phyloP scores from a whole-genome alignment of 371 early-diverging fungal genomes.

The Cokeromyces recurvatus region DNA sequence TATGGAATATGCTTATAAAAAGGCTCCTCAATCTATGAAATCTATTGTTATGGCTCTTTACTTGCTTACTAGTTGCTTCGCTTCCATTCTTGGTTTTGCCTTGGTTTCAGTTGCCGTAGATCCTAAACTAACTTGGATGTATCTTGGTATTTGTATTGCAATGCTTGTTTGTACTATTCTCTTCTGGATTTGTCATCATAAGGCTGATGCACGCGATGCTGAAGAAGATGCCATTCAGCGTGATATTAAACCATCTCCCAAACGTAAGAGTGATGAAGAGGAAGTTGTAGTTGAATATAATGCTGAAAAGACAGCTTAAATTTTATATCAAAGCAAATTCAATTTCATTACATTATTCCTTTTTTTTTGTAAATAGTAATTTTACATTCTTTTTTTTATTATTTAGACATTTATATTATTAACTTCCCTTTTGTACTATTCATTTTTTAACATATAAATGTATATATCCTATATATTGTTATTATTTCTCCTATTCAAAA shows the following conservation, averaged over 20 bases:
- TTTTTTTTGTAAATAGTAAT: background rate
- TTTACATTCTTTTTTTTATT: background rate
- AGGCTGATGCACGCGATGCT: constrained; percentile 11
- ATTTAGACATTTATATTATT: too few relatives aligned
- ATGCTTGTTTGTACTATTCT: constrained; percentile 5
- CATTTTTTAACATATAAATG: too few relatives aligned
- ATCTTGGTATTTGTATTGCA: constrained; percentile 38
- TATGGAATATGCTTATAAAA: constrained; percentile 72
- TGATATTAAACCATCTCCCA: background rate
- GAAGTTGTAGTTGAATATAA: constrained; percentile 2
- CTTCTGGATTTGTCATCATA: constrained; percentile 19
- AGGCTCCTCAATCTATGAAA: constrained; percentile 67
- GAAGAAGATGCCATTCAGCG: constrained; percentile 21
- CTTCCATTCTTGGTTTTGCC: constrained; percentile 59
- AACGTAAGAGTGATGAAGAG: background rate
- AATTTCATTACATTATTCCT: background rate
- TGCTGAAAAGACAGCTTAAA: constrained; percentile 7
- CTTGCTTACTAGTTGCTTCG: constrained; percentile 64
- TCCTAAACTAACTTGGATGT: constrained; percentile 61
- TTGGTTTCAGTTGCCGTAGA: constrained; percentile 60
- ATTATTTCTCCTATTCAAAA: too few relatives aligned
- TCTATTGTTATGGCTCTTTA: constrained; percentile 67
- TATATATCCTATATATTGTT: too few relatives aligned
- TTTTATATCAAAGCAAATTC: background rate
- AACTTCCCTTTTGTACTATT: too few relatives aligned